Evolutionary conservation across 225 moss, liverwort and hornwort species (phyloP).

Genomic region (Straminergon stramineum): DNA sequence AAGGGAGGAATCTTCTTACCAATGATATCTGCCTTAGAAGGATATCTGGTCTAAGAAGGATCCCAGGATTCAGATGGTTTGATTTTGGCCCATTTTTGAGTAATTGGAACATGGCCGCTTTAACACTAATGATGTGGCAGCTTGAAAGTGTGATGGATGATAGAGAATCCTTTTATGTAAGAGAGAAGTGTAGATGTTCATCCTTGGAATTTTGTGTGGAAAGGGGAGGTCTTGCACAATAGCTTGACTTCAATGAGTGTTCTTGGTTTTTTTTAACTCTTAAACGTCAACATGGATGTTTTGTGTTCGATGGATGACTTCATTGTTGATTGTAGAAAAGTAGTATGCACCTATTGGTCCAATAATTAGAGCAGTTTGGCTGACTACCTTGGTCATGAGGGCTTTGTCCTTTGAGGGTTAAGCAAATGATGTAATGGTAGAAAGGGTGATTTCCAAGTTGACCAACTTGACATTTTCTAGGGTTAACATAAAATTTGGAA

Average conservation of each 20-base stretch:
- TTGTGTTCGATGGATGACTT: too few relatives aligned
- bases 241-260: background rate
- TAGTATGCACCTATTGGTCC: too few relatives aligned
- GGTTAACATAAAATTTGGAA: background rate
- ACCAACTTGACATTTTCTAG: accelerated
- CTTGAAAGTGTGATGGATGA: background rate
- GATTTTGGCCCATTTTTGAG: background rate
- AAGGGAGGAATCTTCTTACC: background rate
- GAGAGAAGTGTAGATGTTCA: too few relatives aligned
- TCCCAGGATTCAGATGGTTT: background rate
- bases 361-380: too few relatives aligned
- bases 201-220: too few relatives aligned
- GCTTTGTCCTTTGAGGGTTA: too few relatives aligned
- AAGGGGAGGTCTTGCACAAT: too few relatives aligned
- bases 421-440: background rate
- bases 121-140: background rate
- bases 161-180: background rate
- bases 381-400: too few relatives aligned
- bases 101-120: accelerated
- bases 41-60: background rate
- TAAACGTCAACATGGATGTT: too few relatives aligned
- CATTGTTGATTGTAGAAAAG: too few relatives aligned
- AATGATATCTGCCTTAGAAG: too few relatives aligned
- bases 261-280: too few relatives aligned
- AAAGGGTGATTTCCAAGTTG: background rate